A percentile compares a stretch with the other conserved stretches of the same genome.
phyloP scores from a whole-genome alignment of 2,329 filamentous ascomycete genomes.

The Ramichloridium luteum region DNA sequence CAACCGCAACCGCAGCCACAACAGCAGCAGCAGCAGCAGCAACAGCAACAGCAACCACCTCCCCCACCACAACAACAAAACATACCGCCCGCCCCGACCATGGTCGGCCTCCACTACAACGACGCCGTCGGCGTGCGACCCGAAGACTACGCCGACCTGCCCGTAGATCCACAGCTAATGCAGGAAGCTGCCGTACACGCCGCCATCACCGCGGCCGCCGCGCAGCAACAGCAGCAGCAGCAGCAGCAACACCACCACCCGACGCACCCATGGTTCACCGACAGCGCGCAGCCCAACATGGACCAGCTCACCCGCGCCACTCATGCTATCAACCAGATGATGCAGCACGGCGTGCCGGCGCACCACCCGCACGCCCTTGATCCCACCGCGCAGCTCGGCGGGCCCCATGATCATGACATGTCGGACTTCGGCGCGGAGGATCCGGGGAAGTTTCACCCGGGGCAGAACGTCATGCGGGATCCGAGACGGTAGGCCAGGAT shows the following conservation, averaged over 20 bases:
- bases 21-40: constrained; percentile 9
- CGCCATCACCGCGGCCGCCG: background rate
- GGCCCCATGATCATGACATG: too few species aligned
- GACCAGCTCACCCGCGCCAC: background rate
- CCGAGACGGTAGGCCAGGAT: too few species aligned
- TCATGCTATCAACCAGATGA: constrained; percentile 1
- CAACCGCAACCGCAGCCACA: constrained; percentile 2
- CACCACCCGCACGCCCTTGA: too few species aligned
- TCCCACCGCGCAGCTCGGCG: too few species aligned
- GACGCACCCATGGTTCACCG: too few species aligned
- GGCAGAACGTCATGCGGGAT: too few species aligned
- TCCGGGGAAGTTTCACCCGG: too few species aligned
- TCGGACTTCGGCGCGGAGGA: too few species aligned
- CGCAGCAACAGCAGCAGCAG: background rate
- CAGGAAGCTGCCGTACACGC: background rate
- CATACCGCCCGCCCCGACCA: constrained; percentile 18
- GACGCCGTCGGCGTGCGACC: constrained; percentile 1
- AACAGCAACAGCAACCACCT: background rate
- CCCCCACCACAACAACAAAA: constrained; percentile 21
- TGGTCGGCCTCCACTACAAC: constrained; percentile 24
- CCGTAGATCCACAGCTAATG: constrained; percentile 50
- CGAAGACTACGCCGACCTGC: constrained; percentile 39
- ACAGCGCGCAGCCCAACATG: background rate
- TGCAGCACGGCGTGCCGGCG: too few species aligned
- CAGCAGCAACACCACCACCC: too few species aligned